phyloP scores from a whole-genome alignment of 2,329 filamentous ascomycete genomes.

The Bisporella sp. region DNA sequence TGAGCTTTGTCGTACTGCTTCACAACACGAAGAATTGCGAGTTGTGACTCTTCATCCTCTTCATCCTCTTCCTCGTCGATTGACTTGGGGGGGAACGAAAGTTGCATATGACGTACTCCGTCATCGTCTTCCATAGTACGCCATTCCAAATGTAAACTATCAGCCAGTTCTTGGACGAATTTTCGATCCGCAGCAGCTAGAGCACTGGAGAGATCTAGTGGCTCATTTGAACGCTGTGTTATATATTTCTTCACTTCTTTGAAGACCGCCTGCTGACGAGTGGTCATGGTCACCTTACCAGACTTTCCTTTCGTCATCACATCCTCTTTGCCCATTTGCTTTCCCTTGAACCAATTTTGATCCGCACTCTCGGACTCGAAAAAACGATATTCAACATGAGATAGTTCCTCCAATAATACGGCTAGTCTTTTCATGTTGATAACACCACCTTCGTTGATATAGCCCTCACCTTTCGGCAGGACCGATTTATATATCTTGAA shows the following conservation, averaged over 20 bases:
- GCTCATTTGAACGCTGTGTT: slow-evolving; percentile 54
- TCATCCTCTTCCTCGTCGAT: slow-evolving; percentile 55
- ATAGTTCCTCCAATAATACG: slow-evolving; percentile 73
- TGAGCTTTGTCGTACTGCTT: slow-evolving; percentile 88
- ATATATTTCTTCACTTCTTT: slow-evolving; percentile 78
- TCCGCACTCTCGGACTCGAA: slow-evolving; percentile 89
- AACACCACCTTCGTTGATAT: slow-evolving; percentile 91
- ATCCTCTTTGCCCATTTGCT: slow-evolving; percentile 65
- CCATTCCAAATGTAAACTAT: slow-evolving; percentile 59
- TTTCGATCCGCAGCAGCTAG: slow-evolving; percentile 81
- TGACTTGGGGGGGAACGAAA: slow-evolving; percentile 46
- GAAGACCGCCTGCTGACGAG: slow-evolving; percentile 76
- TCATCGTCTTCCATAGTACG: slow-evolving; percentile 56
- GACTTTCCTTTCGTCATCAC: slow-evolving; percentile 52
- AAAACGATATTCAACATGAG: slow-evolving; percentile 82
- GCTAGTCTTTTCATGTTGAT: slow-evolving; percentile 81
- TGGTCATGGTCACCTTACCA: slow-evolving; percentile 69
- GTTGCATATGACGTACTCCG: slow-evolving; percentile 58
- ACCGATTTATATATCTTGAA: slow-evolving; percentile 93
- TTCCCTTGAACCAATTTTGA: slow-evolving; percentile 85
- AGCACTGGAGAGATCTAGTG: slow-evolving; percentile 67
- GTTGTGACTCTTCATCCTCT: slow-evolving; percentile 75
- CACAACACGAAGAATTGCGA: slow-evolving; percentile 78
- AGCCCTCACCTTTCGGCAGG: slow-evolving; percentile 79
- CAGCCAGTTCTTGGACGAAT: slow-evolving; percentile 83